A percentile compares a stretch with the other conserved stretches of the same genome.
These are phyloP conservation scores for Clonostachys rosea DNA, from an alignment of 2,329 filamentous ascomycete genomes.

Conservation along the genomic window DNA sequence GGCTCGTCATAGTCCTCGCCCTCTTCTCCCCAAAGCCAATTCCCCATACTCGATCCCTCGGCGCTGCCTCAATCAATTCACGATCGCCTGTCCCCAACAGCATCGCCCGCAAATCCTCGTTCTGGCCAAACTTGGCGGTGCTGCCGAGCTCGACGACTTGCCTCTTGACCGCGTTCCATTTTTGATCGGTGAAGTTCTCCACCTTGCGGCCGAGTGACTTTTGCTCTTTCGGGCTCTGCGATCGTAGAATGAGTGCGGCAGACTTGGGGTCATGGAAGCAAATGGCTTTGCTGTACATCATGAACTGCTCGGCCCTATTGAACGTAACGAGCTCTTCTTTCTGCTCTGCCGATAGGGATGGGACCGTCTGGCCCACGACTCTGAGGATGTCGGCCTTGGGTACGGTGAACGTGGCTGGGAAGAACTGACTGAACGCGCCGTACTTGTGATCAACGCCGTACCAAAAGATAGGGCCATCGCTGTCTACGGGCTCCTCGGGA, in stretches of 20 bases:
- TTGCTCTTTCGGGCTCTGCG: constrained; percentile 37
- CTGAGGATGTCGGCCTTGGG: too few species aligned
- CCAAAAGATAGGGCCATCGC: too few species aligned
- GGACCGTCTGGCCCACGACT: too few species aligned
- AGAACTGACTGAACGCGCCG: too few species aligned
- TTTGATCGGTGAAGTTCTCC: constrained; percentile 38
- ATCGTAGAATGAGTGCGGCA: constrained; percentile 42
- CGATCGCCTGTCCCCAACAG: constrained; percentile 21
- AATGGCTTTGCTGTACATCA: constrained; percentile 50
- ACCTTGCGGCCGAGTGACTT: constrained; percentile 53
- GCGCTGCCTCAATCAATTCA: constrained; percentile 20
- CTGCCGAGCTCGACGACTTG: constrained; percentile 54
- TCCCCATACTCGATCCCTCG: constrained; percentile 22
- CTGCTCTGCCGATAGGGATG: too few species aligned
- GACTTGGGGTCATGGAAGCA: constrained; percentile 38
- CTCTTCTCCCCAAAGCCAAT: constrained; percentile 22
- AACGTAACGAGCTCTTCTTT: too few species aligned
- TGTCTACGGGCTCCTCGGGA: too few species aligned
- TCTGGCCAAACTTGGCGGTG: constrained; percentile 38
- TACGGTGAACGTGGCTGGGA: too few species aligned
- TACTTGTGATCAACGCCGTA: too few species aligned
- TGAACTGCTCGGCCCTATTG: constrained; percentile 22
- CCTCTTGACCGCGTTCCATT: constrained; percentile 47
- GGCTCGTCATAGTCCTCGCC: constrained; percentile 5
- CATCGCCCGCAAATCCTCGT: constrained; percentile 16